A percentile compares a stretch with the other conserved stretches of the same genome.
These are phyloP conservation scores for Pichia sp. DNA, from an alignment of 1,139 yeast genomes.

Conservation along the genomic window DNA sequence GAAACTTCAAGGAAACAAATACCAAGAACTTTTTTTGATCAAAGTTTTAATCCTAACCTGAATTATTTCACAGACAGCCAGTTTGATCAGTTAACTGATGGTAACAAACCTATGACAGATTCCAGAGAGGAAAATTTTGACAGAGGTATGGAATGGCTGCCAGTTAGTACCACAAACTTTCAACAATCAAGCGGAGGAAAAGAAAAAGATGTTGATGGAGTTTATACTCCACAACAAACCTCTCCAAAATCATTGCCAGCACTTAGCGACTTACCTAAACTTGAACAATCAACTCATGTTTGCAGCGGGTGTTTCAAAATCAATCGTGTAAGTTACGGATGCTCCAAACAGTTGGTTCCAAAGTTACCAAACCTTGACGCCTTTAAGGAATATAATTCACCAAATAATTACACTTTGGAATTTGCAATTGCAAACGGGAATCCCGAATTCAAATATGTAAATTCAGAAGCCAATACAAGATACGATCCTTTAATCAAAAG, in stretches of 20 bases:
- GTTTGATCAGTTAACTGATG: too few relatives aligned
- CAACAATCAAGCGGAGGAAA: too few relatives aligned
- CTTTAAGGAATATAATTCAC: conserved; percentile 11
- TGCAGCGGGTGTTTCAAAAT: conserved; percentile 12
- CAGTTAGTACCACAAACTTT: too few relatives aligned
- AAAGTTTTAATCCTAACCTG: too few relatives aligned
- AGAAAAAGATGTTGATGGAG: not conserved
- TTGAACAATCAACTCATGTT: conserved; percentile 3
- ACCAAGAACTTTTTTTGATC: too few relatives aligned
- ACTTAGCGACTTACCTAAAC: conserved; percentile 4
- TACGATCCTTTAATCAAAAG: conserved; percentile 13
- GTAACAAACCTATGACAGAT: too few relatives aligned
- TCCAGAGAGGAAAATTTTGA: too few relatives aligned
- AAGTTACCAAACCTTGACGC: conserved; percentile 6
- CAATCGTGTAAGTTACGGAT: conserved; percentile 10
- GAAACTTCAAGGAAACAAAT: too few relatives aligned
- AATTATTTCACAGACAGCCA: too few relatives aligned
- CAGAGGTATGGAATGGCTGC: too few relatives aligned
- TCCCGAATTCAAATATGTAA: conserved; percentile 2
- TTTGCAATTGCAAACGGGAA: conserved; percentile 8
- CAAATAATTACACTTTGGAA: conserved; percentile 9
- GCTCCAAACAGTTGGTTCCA: conserved; percentile 8
- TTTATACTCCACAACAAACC: not conserved
- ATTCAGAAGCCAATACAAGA: conserved; percentile 4
- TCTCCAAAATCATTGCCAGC: not conserved